A percentile compares a stretch with the other conserved stretches of the same genome.
phyloP scores from a whole-genome alignment of 805 yeast species.

The Teunomyces barrocoloradensis region DNA sequence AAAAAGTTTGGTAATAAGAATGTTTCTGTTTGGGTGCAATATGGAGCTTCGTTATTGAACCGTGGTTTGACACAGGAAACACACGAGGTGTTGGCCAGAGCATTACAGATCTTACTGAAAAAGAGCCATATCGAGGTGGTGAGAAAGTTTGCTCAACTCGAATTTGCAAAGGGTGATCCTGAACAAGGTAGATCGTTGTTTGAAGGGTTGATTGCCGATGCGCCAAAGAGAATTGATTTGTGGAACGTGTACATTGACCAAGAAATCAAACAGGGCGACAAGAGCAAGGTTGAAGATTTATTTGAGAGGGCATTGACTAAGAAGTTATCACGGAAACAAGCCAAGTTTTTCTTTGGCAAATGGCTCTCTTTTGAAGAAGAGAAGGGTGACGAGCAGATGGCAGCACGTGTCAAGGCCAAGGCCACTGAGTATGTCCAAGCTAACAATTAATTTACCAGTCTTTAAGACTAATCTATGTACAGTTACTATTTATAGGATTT shows the following conservation, averaged over 20 bases:
- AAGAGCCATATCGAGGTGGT: slow-evolving; percentile 76
- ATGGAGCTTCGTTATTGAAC: slow-evolving; percentile 71
- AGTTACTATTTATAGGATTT: background rate
- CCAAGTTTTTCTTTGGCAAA: slow-evolving; percentile 89
- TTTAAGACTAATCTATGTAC: background rate
- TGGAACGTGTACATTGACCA: slow-evolving; percentile 97
- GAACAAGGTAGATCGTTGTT: slow-evolving; percentile 94
- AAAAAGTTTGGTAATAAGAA: slow-evolving; percentile 76
- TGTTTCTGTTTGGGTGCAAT: slow-evolving; percentile 75
- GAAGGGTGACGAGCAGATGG: slow-evolving; percentile 61
- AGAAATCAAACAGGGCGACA: slow-evolving; percentile 72
- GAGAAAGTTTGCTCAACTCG: slow-evolving; percentile 84
- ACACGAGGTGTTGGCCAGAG: slow-evolving; percentile 69
- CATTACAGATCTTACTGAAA: slow-evolving; percentile 69
- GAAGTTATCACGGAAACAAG: slow-evolving; percentile 81
- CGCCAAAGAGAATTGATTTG: slow-evolving; percentile 86
- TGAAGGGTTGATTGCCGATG: slow-evolving; percentile 87
- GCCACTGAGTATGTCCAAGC: slow-evolving; percentile 73
- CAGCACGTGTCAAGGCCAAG: slow-evolving; percentile 84
- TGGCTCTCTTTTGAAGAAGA: slow-evolving; percentile 83
- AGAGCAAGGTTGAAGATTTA: slow-evolving; percentile 67
- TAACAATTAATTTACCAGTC: slow-evolving; percentile 5
- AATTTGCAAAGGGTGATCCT: slow-evolving; percentile 80
- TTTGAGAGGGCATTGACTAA: slow-evolving; percentile 74
- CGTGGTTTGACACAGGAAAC: slow-evolving; percentile 57